Conservation (phyloP, 306 rosid genomes). For the Abrus precatorius region DNA sequence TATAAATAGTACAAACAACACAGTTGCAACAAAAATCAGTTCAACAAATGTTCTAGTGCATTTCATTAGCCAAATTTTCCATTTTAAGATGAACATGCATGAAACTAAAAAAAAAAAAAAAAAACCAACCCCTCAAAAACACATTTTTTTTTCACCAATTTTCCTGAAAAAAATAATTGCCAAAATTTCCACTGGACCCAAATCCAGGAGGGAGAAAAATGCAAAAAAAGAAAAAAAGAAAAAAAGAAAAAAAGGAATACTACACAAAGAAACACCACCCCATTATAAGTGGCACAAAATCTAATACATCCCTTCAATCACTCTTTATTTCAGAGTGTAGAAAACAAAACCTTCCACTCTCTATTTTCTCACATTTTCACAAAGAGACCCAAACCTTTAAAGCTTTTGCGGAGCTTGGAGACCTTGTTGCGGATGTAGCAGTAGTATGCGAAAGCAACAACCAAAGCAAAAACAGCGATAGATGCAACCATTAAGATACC, state of each 20-base stretch:
- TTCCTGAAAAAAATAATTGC: not conserved
- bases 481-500: constrained; percentile 77
- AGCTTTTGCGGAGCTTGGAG: constrained; percentile 65
- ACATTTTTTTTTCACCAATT: not conserved
- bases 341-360: constrained; percentile 8
- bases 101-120: not conserved
- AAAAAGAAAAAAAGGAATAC: not conserved
- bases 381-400: constrained; percentile 53
- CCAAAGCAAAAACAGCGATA: constrained; percentile 69
- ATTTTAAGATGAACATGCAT: not conserved
- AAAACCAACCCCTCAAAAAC: not conserved
- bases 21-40: constrained; percentile 25
- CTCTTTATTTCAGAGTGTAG: not conserved
- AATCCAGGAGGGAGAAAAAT: not conserved
- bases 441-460: constrained; percentile 85
- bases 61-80: not conserved
- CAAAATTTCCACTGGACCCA: constrained; percentile 19
- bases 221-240: not conserved
- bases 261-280: not conserved
- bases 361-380: not conserved
- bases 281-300: constrained; percentile 7
- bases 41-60: not conserved
- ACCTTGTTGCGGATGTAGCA: constrained; percentile 84
- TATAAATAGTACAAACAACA: not conserved
- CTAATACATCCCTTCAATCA: not conserved